Evolutionary conservation across 2,329 filamentous ascomycete genomes (phyloP).

Genomic region (Leptosphaerulina australis): DNA sequence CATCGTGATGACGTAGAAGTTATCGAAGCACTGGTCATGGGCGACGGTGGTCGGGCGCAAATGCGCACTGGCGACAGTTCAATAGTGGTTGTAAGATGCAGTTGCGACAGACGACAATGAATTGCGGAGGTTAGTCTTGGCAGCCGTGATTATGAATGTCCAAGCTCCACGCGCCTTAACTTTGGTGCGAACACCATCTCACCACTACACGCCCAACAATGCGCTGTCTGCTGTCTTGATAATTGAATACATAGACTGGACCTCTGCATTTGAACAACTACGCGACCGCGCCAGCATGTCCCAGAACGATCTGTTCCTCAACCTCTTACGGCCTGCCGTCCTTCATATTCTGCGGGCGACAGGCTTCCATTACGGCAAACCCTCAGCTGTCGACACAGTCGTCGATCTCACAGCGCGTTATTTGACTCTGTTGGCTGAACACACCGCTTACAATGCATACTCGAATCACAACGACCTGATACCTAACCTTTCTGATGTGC

Average conservation of each 20-base stretch:
- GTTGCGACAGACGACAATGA: conserved; percentile 5
- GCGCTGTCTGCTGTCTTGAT: conserved; percentile 29
- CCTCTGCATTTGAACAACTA: conserved; percentile 22
- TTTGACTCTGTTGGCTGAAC: conserved; percentile 73
- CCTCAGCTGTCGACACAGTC: conserved; percentile 84
- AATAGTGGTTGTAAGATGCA: background rate
- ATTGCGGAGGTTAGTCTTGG: conserved; percentile 25
- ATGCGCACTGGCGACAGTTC: conserved; percentile 6
- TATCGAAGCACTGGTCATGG: background rate
- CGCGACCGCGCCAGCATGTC: conserved; percentile 41
- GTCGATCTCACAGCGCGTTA: conserved; percentile 86
- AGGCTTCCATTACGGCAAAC: conserved; percentile 82
- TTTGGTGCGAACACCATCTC: conserved; percentile 9
- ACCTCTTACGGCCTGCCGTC: conserved; percentile 82
- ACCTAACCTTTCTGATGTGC: conserved; percentile 75
- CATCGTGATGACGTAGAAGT: conserved; percentile 20
- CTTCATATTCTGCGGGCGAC: conserved; percentile 91
- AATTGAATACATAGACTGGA: conserved; percentile 24
- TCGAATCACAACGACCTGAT: conserved; percentile 71
- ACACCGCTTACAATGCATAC: conserved; percentile 72
- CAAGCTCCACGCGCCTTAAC: conserved; percentile 29
- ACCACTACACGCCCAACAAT: conserved; percentile 22
- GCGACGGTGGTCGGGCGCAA: conserved; percentile 10
- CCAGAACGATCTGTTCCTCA: conserved; percentile 65
- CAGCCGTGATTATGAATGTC: conserved; percentile 23